These are phyloP conservation scores for Rubus parviflorus DNA, from an alignment of 306 rosid species.

Conservation along the genomic window DNA sequence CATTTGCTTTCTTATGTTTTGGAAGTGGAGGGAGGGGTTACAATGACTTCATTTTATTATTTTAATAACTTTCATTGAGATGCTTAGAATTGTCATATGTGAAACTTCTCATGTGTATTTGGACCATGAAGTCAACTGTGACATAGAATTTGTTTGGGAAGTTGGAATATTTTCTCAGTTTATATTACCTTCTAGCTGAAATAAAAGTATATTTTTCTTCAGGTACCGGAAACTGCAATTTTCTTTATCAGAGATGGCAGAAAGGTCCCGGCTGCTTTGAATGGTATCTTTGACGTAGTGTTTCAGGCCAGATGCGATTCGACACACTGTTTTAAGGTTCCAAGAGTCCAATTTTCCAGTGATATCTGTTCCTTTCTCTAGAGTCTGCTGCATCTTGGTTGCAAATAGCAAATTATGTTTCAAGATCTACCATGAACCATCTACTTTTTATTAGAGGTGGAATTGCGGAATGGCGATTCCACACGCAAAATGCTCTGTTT, in stretches of 20 bases:
- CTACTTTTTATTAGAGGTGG: too few species aligned
- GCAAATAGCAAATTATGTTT: neutral
- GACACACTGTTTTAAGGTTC: neutral
- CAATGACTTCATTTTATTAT: neutral
- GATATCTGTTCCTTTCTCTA: neutral
- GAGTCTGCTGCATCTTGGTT: neutral
- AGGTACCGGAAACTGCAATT: constrained; percentile 84
- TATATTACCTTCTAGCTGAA: neutral
- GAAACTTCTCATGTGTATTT: neutral
- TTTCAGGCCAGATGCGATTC: too few species aligned
- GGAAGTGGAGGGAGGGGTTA: neutral
- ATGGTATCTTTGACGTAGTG: constrained; percentile 6
- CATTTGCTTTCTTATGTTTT: neutral
- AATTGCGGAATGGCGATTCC: too few species aligned
- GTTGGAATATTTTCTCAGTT: neutral
- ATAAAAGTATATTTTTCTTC: constrained; percentile 19
- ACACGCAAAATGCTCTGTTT: too few species aligned
- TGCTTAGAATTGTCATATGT: neutral
- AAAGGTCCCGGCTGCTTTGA: constrained; percentile 88
- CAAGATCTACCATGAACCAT: neutral
- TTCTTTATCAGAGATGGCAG: constrained; percentile 88
- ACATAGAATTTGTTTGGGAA: neutral
- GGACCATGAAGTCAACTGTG: neutral
- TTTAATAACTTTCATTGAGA: neutral
- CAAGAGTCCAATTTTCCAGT: neutral